These are phyloP conservation scores for Mortierella sp. DNA, from an alignment of 371 early-diverging fungal genomes.

Conservation along the genomic window DNA sequence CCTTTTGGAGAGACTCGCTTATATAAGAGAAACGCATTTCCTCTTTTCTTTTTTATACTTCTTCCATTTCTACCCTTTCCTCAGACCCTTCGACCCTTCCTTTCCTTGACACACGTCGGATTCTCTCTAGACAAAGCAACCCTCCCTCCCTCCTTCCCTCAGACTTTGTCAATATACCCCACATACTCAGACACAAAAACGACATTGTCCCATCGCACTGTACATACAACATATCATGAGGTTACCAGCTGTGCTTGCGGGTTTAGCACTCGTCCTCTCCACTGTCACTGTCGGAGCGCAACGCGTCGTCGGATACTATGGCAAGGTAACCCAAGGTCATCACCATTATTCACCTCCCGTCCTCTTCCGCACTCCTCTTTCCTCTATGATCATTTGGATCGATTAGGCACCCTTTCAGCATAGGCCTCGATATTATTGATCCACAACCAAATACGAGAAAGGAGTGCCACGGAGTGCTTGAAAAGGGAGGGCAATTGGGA, in stretches of 20 bases:
- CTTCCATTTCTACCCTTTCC: neutral
- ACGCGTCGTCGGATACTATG: constrained; percentile 55
- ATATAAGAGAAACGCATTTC: neutral
- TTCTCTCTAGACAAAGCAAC: neutral
- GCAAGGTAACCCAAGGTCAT: constrained; percentile 33
- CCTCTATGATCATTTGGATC: neutral
- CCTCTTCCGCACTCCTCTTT: too few relatives aligned
- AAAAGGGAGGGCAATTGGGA: neutral
- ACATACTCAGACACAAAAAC: neutral
- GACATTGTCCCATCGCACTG: neutral
- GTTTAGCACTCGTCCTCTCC: constrained; percentile 33
- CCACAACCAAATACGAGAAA: neutral
- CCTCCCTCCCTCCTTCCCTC: neutral
- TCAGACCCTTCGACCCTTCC: neutral
- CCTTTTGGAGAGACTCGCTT: neutral
- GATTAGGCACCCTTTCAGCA: neutral
- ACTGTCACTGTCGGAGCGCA: constrained; percentile 32
- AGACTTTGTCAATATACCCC: neutral
- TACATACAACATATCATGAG: constrained; percentile 24
- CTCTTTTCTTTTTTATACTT: neutral
- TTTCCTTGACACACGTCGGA: neutral
- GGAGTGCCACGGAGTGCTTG: neutral
- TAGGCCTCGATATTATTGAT: neutral
- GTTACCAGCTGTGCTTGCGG: constrained; percentile 31
- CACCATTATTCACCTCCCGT: neutral